Percentiles rank a stretch among this genome's conserved stretches.
These are phyloP conservation scores for Macrophomina phaseolina DNA, from an alignment of 2,329 filamentous ascomycete genomes.

Conservation along the genomic window DNA sequence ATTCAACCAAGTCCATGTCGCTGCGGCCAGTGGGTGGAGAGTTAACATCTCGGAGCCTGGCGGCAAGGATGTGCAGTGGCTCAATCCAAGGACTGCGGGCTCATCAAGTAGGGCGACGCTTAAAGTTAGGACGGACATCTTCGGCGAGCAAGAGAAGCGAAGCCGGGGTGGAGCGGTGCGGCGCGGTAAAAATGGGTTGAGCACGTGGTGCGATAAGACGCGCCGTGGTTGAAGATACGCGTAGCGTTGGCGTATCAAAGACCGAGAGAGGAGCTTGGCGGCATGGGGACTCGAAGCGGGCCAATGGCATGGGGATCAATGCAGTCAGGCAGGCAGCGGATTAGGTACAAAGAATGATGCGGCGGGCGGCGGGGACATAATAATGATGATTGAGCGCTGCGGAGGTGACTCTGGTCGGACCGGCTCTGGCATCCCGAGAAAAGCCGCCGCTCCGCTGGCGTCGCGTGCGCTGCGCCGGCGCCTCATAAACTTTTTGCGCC, in stretches of 20 bases:
- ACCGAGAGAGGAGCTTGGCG: neutral
- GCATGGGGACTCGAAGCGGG: neutral
- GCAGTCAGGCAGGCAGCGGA: slow-evolving; percentile 5
- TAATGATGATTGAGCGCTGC: neutral
- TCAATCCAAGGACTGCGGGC: no score
- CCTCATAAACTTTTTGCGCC: slow-evolving; percentile 25
- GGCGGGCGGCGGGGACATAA: slow-evolving; percentile 1
- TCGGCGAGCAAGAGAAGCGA: neutral
- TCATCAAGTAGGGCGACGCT: no score
- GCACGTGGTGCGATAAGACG: slow-evolving; percentile 15
- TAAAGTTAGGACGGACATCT: no score
- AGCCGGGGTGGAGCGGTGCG: slow-evolving; percentile 6
- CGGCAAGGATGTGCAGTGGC: no score
- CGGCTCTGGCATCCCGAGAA: slow-evolving; percentile 13
- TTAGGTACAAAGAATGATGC: slow-evolving; percentile 9
- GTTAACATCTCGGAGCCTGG: no score
- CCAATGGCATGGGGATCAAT: neutral
- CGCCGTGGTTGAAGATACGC: slow-evolving; percentile 15
- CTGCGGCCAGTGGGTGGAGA: no score
- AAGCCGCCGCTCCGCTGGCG: neutral
- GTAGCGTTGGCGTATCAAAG: neutral
- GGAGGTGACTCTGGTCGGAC: neutral
- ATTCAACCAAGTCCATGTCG: no score
- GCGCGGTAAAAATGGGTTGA: slow-evolving; percentile 1
- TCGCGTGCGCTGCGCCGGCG: slow-evolving; percentile 19